Conservation (phyloP, 495 filamentous ascomycete genomes). For the Xylaria acuta region DNA sequence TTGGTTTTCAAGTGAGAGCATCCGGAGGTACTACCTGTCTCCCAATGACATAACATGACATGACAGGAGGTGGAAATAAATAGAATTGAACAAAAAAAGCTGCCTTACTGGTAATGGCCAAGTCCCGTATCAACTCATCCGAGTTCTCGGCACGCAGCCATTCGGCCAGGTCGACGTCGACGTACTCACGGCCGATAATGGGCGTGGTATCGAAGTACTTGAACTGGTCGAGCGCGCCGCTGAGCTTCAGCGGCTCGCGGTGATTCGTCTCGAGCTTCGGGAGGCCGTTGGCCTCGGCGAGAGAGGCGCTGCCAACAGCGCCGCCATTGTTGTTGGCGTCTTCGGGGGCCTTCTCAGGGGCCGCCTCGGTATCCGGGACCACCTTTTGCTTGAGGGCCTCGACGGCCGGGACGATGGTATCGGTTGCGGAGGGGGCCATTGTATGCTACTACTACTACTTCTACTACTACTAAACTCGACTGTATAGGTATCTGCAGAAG, state of each 20-base stretch:
- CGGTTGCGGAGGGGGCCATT: slow-evolving; percentile 40
- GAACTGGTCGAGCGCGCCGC: slow-evolving; percentile 61
- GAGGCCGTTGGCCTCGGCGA: slow-evolving; percentile 25
- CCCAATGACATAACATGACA: slow-evolving; percentile 33
- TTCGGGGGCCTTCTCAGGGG: slow-evolving; percentile 18
- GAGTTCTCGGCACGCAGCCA: slow-evolving; percentile 67
- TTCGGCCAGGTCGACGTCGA: slow-evolving; percentile 63
- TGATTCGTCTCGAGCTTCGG: slow-evolving; percentile 37
- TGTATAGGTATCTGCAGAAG: not conserved
- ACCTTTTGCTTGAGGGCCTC: slow-evolving; percentile 39
- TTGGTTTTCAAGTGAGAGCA: not conserved
- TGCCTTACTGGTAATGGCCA: slow-evolving; percentile 67
- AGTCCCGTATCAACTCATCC: slow-evolving; percentile 69
- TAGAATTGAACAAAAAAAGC: slow-evolving; percentile 27
- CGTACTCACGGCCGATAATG: slow-evolving; percentile 70
- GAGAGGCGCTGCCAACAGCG: slow-evolving; percentile 28
- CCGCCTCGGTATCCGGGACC: slow-evolving; percentile 19
- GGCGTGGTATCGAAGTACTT: slow-evolving; percentile 70
- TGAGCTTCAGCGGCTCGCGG: slow-evolving; percentile 53
- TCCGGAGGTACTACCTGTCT: slow-evolving; percentile 38
- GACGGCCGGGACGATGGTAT: slow-evolving; percentile 32
- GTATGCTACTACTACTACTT: too few species aligned
- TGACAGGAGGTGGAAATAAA: too few species aligned
- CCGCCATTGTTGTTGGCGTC: slow-evolving; percentile 13
- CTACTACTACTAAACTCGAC: not conserved